Conservation (phyloP, 306 rosid genomes). For the Macrotyloma uniflorum region DNA sequence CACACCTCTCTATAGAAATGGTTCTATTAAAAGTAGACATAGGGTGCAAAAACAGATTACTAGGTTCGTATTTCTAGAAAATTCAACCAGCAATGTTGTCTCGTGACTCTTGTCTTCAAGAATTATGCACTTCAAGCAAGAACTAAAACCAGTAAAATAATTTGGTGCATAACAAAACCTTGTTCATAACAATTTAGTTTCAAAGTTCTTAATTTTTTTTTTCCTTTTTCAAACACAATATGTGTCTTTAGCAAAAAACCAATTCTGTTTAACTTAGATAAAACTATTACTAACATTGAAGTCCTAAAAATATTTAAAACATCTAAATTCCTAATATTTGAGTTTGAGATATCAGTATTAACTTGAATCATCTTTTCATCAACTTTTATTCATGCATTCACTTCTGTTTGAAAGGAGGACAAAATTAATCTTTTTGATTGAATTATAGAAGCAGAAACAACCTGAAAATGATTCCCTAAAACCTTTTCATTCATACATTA, state of each 20-base stretch:
- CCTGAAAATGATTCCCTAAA: not conserved
- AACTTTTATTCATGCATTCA: no score
- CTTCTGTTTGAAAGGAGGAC: not conserved
- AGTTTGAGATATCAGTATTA: no score
- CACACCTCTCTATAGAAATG: not conserved
- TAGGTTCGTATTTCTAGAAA: not conserved
- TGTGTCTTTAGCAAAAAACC: not conserved
- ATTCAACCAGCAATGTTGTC: not conserved
- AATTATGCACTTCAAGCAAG: not conserved
- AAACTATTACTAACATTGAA: no score
- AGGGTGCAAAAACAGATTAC: not conserved
- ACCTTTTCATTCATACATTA: not conserved
- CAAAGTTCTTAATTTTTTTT: no score
- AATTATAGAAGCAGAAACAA: not conserved
- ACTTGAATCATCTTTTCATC: no score
- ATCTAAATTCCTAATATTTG: no score
- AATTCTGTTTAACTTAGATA: no score
- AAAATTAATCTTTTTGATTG: not conserved
- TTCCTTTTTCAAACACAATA: no score
- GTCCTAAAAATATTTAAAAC: no score
- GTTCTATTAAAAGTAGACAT: not conserved
- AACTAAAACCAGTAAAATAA: not conserved
- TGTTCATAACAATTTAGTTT: not conserved
- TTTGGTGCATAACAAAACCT: not conserved
- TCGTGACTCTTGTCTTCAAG: not conserved